phyloP scores from a whole-genome alignment of 1,284 basidiomycete genomes.

The Psilocybe mexicana region DNA sequence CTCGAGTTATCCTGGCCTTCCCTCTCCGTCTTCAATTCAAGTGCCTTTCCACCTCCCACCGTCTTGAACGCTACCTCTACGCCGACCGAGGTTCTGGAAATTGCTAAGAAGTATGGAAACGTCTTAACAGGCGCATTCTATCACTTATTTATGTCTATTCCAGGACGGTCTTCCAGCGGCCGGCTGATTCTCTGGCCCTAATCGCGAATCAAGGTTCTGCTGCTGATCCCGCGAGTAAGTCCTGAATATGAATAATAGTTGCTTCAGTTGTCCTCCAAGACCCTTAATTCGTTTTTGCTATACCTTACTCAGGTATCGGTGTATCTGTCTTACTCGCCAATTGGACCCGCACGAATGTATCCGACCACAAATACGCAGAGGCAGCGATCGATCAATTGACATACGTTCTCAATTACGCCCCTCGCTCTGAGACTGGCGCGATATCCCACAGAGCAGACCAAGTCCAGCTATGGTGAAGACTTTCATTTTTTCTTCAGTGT shows the following conservation, averaged over 20 bases:
- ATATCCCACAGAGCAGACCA: conserved; percentile 63
- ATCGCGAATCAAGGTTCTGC: conserved; percentile 53
- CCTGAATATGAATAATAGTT: conserved; percentile 5
- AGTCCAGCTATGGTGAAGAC: conserved; percentile 52
- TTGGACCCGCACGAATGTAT: conserved; percentile 43
- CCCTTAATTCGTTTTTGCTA: not conserved
- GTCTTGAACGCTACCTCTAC: conserved; percentile 29
- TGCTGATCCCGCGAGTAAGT: conserved; percentile 68
- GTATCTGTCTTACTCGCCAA: conserved; percentile 62
- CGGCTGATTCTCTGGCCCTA: conserved; percentile 35
- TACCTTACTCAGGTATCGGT: conserved; percentile 46
- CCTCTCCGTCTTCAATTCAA: conserved; percentile 53
- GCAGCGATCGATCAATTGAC: conserved; percentile 58
- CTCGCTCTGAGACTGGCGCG: conserved; percentile 56
- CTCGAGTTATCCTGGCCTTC: conserved; percentile 59
- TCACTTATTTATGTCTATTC: not conserved
- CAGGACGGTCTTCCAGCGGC: conserved; percentile 40
- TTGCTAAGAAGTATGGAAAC: conserved; percentile 37
- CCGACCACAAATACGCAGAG: conserved; percentile 43
- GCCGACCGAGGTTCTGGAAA: conserved; percentile 39
- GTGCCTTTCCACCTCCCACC: conserved; percentile 38
- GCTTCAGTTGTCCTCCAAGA: not conserved
- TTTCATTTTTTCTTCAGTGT: not conserved
- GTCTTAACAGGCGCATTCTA: not conserved
- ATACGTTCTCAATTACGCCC: conserved; percentile 60